Conservation (phyloP, 2,329 filamentous ascomycete species). For the Thyridium curvatum region DNA sequence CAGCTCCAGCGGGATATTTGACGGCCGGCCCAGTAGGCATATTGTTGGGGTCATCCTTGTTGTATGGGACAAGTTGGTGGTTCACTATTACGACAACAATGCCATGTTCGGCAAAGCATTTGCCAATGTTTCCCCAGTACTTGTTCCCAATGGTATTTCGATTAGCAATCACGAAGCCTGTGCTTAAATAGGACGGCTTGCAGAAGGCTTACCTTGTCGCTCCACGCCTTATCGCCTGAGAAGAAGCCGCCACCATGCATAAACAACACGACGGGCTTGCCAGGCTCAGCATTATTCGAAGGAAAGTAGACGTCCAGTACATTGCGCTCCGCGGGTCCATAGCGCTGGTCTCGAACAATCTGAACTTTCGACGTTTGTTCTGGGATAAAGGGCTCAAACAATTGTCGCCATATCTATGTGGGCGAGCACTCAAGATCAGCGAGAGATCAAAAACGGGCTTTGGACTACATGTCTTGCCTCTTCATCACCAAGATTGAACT, state of each 20-base stretch:
- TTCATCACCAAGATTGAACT: no score
- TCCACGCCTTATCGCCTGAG: slow-evolving; percentile 2
- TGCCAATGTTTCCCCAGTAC: slow-evolving; percentile 10
- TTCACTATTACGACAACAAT: slow-evolving; percentile 7
- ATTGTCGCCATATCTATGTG: background rate
- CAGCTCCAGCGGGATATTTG: slow-evolving; percentile 8
- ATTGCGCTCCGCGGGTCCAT: slow-evolving; percentile 1
- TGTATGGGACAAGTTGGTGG: slow-evolving; percentile 8
- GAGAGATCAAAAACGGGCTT: no score
- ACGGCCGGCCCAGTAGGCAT: background rate
- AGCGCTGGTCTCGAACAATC: background rate
- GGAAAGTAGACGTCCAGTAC: slow-evolving; percentile 1
- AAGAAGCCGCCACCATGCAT: slow-evolving; percentile 2
- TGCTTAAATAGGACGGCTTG: background rate
- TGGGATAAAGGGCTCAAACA: slow-evolving; percentile 1
- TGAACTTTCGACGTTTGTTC: background rate
- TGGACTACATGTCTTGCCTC: no score
- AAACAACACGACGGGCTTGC: slow-evolving; percentile 1
- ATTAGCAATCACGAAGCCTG: no score
- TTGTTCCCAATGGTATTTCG: background rate
- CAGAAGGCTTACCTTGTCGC: slow-evolving; percentile 1
- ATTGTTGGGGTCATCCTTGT: no score
- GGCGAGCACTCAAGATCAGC: no score
- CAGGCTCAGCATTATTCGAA: background rate
- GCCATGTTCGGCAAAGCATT: slow-evolving; percentile 7